Conservation (phyloP, 805 yeast species). For the Sugiyamaella floridensis region DNA sequence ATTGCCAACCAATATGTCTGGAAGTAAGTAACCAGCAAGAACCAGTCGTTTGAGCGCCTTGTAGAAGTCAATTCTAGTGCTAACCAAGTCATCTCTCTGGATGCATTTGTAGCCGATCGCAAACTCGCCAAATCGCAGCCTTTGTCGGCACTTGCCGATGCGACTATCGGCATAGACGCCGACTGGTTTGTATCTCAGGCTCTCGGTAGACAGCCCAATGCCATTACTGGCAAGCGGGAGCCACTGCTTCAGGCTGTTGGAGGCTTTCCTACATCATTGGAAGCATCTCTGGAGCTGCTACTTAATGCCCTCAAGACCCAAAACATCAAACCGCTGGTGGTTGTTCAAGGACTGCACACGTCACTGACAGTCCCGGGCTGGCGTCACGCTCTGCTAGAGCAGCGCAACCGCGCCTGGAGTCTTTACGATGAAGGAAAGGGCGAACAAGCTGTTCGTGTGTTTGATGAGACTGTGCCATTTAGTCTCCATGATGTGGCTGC, state of each 20-base stretch:
- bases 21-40: background rate
- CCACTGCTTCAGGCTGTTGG: slow-evolving; percentile 71
- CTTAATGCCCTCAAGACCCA: slow-evolving; percentile 51
- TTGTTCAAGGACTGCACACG: slow-evolving; percentile 61
- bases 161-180: slow-evolving; percentile 77
- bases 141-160: slow-evolving; percentile 54
- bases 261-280: slow-evolving; percentile 65
- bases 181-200: slow-evolving; percentile 67
- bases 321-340: slow-evolving; percentile 71
- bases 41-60: background rate
- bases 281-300: slow-evolving; percentile 52
- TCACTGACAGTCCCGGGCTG: slow-evolving; percentile 25
- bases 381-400: slow-evolving; percentile 19
- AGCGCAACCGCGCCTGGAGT: slow-evolving; percentile 39
- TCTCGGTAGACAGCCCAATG: slow-evolving; percentile 25
- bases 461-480: slow-evolving; percentile 23
- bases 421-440: slow-evolving; percentile 33
- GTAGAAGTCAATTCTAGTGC: background rate
- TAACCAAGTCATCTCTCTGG: slow-evolving; percentile 48
- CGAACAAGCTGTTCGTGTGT: slow-evolving; percentile 23
- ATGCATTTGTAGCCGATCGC: slow-evolving; percentile 61
- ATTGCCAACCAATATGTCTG: slow-evolving; percentile 1
- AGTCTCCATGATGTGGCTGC: slow-evolving; percentile 12
- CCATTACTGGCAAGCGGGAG: slow-evolving; percentile 51
- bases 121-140: slow-evolving; percentile 55